Conservation (phyloP, 2,329 filamentous ascomycete genomes). For the Paecilomyces niveus region DNA sequence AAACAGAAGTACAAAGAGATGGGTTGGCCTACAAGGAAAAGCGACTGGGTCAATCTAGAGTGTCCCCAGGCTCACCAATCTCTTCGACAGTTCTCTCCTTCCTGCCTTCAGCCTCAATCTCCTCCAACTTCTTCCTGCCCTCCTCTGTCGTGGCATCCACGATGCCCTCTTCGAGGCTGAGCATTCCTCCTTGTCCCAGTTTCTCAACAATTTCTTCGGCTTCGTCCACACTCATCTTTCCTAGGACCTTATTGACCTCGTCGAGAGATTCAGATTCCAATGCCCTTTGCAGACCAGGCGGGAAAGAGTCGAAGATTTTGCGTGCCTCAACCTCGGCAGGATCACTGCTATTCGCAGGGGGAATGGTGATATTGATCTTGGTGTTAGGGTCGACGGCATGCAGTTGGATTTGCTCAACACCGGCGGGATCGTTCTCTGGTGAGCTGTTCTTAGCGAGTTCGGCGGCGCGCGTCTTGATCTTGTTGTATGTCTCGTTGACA, state of each 20-base stretch:
- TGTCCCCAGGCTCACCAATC: constrained; percentile 45
- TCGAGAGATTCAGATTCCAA: constrained; percentile 85
- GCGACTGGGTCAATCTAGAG: constrained; percentile 20
- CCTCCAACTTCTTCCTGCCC: constrained; percentile 68
- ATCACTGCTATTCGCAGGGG: constrained; percentile 60
- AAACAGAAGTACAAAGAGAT: background rate
- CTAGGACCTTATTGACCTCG: constrained; percentile 78
- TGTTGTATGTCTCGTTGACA: constrained; percentile 77
- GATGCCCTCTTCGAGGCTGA: constrained; percentile 86
- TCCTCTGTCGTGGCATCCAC: constrained; percentile 92
- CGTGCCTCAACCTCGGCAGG: constrained; percentile 56
- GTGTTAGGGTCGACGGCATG: constrained; percentile 93
- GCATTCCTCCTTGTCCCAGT: constrained; percentile 74
- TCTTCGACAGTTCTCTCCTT: constrained; percentile 43
- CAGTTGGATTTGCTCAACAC: constrained; percentile 92
- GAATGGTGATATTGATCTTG: constrained; percentile 80
- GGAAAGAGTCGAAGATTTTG: constrained; percentile 75
- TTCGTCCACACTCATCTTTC: constrained; percentile 80
- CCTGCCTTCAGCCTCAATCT: constrained; percentile 57
- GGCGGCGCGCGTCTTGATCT: constrained; percentile 68
- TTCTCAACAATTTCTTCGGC: constrained; percentile 79
- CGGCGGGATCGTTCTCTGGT: constrained; percentile 47
- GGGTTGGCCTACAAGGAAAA: background rate
- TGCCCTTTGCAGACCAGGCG: constrained; percentile 71
- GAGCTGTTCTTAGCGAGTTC: constrained; percentile 61